Conservation (phyloP, 148 eudicot genomes). For the Silene conica region DNA sequence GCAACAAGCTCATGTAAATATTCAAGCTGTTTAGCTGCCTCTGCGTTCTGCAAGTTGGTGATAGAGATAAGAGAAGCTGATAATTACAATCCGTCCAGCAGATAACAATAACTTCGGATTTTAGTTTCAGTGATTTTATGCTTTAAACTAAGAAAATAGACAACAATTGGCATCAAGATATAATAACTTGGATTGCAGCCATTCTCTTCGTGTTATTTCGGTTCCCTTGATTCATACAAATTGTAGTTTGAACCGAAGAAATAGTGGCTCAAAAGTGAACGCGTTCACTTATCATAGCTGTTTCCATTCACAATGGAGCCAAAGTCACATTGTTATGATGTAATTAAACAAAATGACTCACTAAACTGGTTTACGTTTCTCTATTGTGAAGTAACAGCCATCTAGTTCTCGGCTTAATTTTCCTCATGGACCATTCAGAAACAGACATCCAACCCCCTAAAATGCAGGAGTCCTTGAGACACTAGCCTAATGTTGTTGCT, state of each 20-base stretch:
- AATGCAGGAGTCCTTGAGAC: neutral
- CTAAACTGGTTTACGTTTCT: neutral
- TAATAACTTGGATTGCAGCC: neutral
- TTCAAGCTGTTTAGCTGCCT: slow-evolving; percentile 78
- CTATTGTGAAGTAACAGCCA: neutral
- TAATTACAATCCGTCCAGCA: neutral
- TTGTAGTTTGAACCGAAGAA: too few relatives aligned
- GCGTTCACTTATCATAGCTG: neutral
- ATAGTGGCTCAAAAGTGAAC: too few relatives aligned
- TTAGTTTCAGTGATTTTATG: neutral
- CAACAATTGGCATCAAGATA: neutral
- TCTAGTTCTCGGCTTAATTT: neutral
- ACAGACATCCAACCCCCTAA: neutral
- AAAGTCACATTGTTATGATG: neutral
- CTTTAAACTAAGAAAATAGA: neutral
- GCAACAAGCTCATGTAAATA: slow-evolving; percentile 70
- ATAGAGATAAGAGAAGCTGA: slow-evolving; percentile 12
- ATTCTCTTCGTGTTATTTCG: neutral
- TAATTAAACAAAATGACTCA: neutral
- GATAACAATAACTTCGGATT: neutral
- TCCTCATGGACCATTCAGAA: neutral
- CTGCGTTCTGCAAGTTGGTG: slow-evolving; percentile 49
- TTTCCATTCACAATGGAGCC: neutral
- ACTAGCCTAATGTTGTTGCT: neutral
- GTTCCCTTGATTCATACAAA: neutral